Evolutionary conservation across 2,329 filamentous ascomycete species (phyloP).

Genomic region (Cladosporium sp.): DNA sequence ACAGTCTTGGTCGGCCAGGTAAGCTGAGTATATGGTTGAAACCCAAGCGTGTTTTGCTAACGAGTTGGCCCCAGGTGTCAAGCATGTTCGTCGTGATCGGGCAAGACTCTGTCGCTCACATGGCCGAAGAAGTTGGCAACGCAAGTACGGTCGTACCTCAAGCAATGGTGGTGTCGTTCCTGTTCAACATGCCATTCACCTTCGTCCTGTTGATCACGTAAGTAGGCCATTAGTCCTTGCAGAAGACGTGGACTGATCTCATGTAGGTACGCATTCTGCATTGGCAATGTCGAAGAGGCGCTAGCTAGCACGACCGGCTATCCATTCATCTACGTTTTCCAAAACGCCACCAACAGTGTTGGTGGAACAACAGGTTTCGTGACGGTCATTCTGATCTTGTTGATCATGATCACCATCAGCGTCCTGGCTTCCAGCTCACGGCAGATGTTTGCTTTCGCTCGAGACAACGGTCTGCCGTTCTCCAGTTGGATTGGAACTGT

Average conservation of each 20-base stretch:
- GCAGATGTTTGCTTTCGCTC: conserved; percentile 35
- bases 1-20: conserved; percentile 33
- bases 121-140: conserved; percentile 40
- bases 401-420: conserved; percentile 35
- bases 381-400: conserved; percentile 29
- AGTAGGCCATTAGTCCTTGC: not conserved
- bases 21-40: conserved; percentile 25
- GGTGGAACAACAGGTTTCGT: conserved; percentile 9
- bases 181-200: conserved; percentile 27
- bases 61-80: not conserved
- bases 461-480: conserved; percentile 34
- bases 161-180: conserved; percentile 37
- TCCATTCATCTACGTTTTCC: conserved; percentile 32
- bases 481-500: conserved; percentile 27
- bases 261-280: conserved; percentile 28
- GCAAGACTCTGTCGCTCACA: conserved; percentile 36
- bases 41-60: conserved; percentile 5
- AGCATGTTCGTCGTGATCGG: conserved; percentile 24
- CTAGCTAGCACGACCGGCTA: conserved; percentile 20
- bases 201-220: conserved; percentile 25
- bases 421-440: conserved; percentile 35
- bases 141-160: conserved; percentile 36
- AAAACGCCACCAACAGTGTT: conserved; percentile 24
- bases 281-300: conserved; percentile 28
- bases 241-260: not conserved